phyloP scores from a whole-genome alignment of 768 basidiomycete genomes.

The Rhodotorula paludigena region DNA sequence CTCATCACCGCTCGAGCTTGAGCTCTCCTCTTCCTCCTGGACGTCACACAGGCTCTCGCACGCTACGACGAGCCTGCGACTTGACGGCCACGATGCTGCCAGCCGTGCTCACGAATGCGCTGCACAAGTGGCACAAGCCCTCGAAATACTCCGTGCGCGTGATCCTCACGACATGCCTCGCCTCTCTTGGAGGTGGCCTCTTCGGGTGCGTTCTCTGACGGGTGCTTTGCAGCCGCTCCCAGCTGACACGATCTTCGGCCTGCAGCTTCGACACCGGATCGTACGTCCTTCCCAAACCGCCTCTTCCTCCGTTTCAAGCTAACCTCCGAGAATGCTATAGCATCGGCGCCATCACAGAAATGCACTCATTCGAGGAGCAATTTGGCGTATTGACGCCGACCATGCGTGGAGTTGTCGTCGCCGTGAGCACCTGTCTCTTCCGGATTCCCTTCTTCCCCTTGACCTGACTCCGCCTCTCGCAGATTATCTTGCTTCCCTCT shows the following conservation, averaged over 20 bases:
- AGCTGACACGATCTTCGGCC: not conserved
- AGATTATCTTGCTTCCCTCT: conserved; percentile 38
- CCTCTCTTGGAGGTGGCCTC: not conserved
- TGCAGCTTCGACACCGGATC: conserved; percentile 15
- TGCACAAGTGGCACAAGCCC: not conserved
- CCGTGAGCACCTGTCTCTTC: not conserved
- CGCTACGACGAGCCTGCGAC: no score
- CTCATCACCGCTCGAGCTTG: no score
- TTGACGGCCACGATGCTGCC: not conserved
- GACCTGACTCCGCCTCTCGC: not conserved
- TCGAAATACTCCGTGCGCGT: not conserved
- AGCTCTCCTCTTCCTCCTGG: no score
- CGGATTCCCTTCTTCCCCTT: not conserved
- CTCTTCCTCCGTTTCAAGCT: not conserved
- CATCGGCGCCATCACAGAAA: conserved; percentile 54
- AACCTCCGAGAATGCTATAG: not conserved
- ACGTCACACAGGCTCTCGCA: no score
- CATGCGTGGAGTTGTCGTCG: conserved; percentile 50
- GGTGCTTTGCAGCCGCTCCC: no score
- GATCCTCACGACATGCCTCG: not conserved
- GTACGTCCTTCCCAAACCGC: not conserved
- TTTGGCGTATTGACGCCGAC: conserved; percentile 50
- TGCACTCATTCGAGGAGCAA: conserved; percentile 51
- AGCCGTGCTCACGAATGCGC: no score
- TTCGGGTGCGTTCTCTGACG: conserved; percentile 7